Evolutionary conservation across 1,284 basidiomycete species (phyloP), one percentile per base, ranked within the genome.

Genomic region (Moesziomyces sp.): DNA sequence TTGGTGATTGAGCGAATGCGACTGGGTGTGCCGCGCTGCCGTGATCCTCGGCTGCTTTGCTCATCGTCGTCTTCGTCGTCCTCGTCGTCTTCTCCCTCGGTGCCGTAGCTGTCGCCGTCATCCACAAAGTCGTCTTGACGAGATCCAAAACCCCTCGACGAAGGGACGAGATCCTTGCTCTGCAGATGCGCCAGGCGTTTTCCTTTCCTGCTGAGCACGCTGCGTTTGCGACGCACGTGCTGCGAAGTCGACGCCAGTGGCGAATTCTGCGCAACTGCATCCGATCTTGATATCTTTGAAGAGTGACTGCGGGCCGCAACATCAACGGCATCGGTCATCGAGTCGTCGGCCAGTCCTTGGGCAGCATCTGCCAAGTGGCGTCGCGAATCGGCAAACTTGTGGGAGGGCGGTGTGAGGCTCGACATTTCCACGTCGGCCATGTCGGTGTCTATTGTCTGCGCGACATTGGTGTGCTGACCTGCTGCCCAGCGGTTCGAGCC

Each of bases 381-480:
- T 11, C 42, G 52, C 16, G 51, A 42, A 28, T 56, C 56, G 34
- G 11, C 30, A 23, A 52, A 24, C 43, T 42, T 58, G 49, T 68
- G 60, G 23, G 74, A 58, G 16, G 73, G 71, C 18, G 69, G 68
- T 18, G 76, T 72, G 38, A 69, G 58, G 53, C 59, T 73, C n/a
- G 70, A 67, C 67, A 76, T 76, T 26, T 75, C 73, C 5, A 75
- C 73, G 26, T 75, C 73, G 34, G 61, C 57, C 58, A 75, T 59
- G 49, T 55, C 59, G 21, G 48, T 64, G 30, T 74, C 60, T 23
- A 45, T 44, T 0, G 56, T 47, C 24, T 57, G 28, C 16, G 53
- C 45, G 5, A 58, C 57, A 2, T 52, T 61, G 8, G 58, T 55
- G 7, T 58, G 42, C 7, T 55, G 66, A 8, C 45, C 40, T 18